These are phyloP conservation scores for Pseudopyrenochaeta lycopersici DNA, from an alignment of 2,329 filamentous ascomycete species.

Conservation along the genomic window DNA sequence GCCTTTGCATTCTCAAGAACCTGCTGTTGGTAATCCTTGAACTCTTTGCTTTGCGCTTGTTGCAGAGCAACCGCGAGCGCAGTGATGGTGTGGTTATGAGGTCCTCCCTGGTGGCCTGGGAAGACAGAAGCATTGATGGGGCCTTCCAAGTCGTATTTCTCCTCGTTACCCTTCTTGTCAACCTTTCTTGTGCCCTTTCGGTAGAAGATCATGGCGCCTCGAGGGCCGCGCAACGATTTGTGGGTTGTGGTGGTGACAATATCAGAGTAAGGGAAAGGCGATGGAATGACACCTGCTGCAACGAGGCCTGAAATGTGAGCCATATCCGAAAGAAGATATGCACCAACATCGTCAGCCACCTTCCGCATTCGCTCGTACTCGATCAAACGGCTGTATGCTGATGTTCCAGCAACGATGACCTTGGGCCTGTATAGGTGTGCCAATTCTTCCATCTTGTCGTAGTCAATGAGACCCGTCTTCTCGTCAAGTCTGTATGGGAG, in stretches of 20 bases:
- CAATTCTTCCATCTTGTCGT: slow-evolving; percentile 89
- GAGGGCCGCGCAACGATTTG: slow-evolving; percentile 97
- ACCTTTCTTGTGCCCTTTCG: slow-evolving; percentile 93
- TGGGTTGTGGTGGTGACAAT: slow-evolving; percentile 98
- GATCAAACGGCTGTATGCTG: slow-evolving; percentile 96
- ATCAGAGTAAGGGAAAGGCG: slow-evolving; percentile 91
- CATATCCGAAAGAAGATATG: slow-evolving; percentile 97
- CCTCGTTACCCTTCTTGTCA: slow-evolving; percentile 89
- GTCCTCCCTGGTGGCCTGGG: slow-evolving; percentile 97
- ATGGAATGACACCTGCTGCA: slow-evolving; percentile 90
- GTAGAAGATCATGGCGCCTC: slow-evolving; percentile 99
- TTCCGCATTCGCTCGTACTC: slow-evolving; percentile 96
- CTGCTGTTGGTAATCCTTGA: slow-evolving; percentile 92
- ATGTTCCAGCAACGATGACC: slow-evolving; percentile 94
- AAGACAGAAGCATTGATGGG: slow-evolving; percentile 99
- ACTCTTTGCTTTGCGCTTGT: slow-evolving; percentile 89
- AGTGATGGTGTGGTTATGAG: slow-evolving; percentile 99
- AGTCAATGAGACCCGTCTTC: slow-evolving; percentile 95
- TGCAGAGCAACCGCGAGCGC: slow-evolving; percentile 93
- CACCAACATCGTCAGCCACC: slow-evolving; percentile 91
- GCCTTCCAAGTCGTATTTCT: slow-evolving; percentile 92
- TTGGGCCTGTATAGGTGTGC: slow-evolving; percentile 94
- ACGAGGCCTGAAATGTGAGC: slow-evolving; percentile 98
- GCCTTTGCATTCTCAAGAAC: slow-evolving; percentile 94
- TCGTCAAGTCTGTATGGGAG: slow-evolving; percentile 93